Conservation (phyloP, 2,329 filamentous ascomycete species). For the Penicillium sp. region DNA sequence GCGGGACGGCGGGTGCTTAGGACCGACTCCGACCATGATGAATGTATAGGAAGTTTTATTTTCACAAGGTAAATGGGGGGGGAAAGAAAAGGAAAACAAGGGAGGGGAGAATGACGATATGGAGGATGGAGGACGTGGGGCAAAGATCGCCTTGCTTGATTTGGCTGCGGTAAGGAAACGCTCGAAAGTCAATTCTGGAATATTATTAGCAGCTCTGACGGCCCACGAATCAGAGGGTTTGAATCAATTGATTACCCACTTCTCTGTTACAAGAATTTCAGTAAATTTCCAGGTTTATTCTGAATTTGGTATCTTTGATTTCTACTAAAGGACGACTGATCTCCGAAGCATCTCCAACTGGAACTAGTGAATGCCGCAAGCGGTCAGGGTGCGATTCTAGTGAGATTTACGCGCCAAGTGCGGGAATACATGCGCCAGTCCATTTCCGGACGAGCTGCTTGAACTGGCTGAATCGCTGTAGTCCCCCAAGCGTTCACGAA, state of each 20-base stretch:
- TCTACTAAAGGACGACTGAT: neutral
- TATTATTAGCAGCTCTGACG: neutral
- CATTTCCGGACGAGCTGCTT: slow-evolving; percentile 11
- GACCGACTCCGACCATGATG: slow-evolving; percentile 65
- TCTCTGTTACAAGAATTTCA: neutral
- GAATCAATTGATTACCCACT: neutral
- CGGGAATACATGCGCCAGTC: slow-evolving; percentile 39
- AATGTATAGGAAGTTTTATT: slow-evolving; percentile 11
- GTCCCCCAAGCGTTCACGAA: slow-evolving; percentile 24
- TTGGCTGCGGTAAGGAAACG: slow-evolving; percentile 23
- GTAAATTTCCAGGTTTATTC: neutral
- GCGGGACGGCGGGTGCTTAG: slow-evolving; percentile 65
- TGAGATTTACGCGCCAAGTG: slow-evolving; percentile 29
- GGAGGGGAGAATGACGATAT: slow-evolving; percentile 23
- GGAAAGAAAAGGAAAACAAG: slow-evolving; percentile 6
- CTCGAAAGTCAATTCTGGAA: slow-evolving; percentile 8
- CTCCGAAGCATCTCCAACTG: neutral
- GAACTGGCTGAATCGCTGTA: neutral
- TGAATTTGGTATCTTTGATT: neutral
- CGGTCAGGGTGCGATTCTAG: slow-evolving; percentile 7
- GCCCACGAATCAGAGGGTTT: slow-evolving; percentile 1
- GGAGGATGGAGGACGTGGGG: slow-evolving; percentile 22
- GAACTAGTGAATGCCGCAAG: neutral
- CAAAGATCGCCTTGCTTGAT: slow-evolving; percentile 24
- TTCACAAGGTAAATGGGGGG: neutral